Evolutionary conservation across 2,329 filamentous ascomycete genomes (phyloP).

Genomic region (Aureobasidium sp.): DNA sequence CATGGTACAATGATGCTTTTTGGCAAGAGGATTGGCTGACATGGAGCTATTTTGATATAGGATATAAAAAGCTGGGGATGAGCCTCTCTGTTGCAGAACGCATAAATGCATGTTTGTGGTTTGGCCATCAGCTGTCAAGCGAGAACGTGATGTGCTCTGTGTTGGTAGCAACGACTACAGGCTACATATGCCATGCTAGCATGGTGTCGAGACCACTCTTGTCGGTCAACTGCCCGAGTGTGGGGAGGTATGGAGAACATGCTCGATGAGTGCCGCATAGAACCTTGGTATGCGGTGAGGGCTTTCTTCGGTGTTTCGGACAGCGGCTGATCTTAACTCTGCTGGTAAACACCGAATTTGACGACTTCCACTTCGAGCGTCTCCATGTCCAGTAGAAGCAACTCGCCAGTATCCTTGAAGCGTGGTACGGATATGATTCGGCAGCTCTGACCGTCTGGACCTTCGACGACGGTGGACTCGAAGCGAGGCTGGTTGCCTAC

Average conservation of each 20-base stretch:
- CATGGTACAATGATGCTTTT: too few relatives aligned
- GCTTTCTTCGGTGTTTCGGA: not conserved
- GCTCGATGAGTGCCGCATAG: not conserved
- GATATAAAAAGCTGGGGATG: too few relatives aligned
- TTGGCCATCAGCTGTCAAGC: not conserved
- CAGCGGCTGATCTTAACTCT: not conserved
- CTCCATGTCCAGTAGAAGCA: slow-evolving; percentile 79
- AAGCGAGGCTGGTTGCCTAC: slow-evolving; percentile 52
- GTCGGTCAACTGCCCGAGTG: not conserved
- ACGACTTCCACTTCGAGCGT: slow-evolving; percentile 70
- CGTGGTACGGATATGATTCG: slow-evolving; percentile 74
- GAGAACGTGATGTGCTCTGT: not conserved
- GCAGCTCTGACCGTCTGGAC: slow-evolving; percentile 53
- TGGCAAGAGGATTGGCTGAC: too few relatives aligned
- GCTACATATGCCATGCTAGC: not conserved
- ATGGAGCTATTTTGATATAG: too few relatives aligned
- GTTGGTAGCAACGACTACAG: too few relatives aligned
- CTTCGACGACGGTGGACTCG: slow-evolving; percentile 50
- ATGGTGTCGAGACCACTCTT: not conserved
- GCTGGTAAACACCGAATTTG: slow-evolving; percentile 39
- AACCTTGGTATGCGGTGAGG: not conserved
- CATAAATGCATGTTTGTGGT: too few relatives aligned
- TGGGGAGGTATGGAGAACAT: not conserved
- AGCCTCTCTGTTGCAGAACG: too few relatives aligned
- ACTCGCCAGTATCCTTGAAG: slow-evolving; percentile 67